These are phyloP conservation scores for Boletellus sp. DNA, from an alignment of 768 basidiomycete genomes.

Conservation along the genomic window DNA sequence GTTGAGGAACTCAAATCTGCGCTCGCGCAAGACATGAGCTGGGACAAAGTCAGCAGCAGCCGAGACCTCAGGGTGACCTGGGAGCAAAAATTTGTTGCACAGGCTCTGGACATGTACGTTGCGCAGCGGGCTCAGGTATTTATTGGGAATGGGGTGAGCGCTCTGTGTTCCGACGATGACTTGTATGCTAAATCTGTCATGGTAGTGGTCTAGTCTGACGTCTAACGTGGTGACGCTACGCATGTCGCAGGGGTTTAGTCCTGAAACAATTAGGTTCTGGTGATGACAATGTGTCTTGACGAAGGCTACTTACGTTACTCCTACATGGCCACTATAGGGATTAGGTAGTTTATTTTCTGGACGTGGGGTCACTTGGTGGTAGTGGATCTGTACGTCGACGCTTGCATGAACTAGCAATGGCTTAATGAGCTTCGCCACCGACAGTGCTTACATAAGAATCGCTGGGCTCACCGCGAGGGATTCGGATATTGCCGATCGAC, in stretches of 20 bases:
- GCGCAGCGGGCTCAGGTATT: conserved; percentile 46
- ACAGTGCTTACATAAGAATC: too few species aligned
- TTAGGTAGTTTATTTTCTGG: too few species aligned
- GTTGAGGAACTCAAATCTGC: conserved; percentile 37
- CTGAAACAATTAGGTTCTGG: conserved; percentile 37
- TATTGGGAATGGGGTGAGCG: conserved; percentile 51
- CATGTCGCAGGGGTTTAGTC: conserved; percentile 25
- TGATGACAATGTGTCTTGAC: conserved; percentile 10
- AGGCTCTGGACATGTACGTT: conserved; percentile 51
- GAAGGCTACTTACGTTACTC: background rate
- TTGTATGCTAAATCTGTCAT: conserved; percentile 1
- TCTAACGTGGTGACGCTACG: conserved; percentile 41
- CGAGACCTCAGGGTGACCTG: conserved; percentile 40
- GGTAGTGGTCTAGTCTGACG: conserved; percentile 41
- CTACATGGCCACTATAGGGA: too few species aligned
- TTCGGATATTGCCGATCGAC: too few species aligned
- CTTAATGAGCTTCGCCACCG: too few species aligned
- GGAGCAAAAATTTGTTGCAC: conserved; percentile 43
- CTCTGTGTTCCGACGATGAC: background rate
- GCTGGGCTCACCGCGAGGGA: too few species aligned
- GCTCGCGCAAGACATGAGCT: conserved; percentile 30
- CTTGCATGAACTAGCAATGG: too few species aligned
- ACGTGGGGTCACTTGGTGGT: too few species aligned
- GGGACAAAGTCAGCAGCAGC: conserved; percentile 42
- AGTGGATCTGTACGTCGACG: too few species aligned